Base-by-base conservation (phyloP, 345 rosid species). In the Noccaea bulbosa region DNA sequence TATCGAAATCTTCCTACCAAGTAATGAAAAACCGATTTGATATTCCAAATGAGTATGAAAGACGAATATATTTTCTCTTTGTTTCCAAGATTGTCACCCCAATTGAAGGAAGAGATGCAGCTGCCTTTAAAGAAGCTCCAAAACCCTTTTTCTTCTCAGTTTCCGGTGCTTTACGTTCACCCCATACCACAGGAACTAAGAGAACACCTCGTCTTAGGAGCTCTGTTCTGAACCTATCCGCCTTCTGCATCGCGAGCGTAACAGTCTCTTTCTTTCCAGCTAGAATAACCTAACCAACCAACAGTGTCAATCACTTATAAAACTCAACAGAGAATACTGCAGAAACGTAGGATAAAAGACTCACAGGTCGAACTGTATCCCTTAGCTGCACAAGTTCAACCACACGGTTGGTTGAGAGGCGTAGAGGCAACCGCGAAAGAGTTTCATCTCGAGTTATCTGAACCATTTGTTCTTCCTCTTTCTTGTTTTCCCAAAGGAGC, bases 341-440 rank as follows among this genome's bases (percentile, higher is more conserved):
- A 58, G 32, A 11, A 16, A 17, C 11, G 52, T 54, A 60, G 8
- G 24, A 33, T 30, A 30, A 41, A 44, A 55, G 64, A 86, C 97
- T 87, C 62, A 89, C 97, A 0, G 96, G 99, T 76, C 99, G 83
- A 82, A 81, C 90, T 63, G 96, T 86, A 70, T 91, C 97, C 62
- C 96, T 88, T 14, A 91, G 87, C 81, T 94, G 97, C 71, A 91
- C 96, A 65, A 91, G 97, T 72, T 94, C 96, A 83, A 89, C 93
- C 61, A 94, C 82, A 57, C 96, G 86, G 71, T 88, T 89, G 24
- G 97, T 94, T 30, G 99, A 94, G 43, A 94, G 89, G 72, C 89
- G 87, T 80, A 88, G 77, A 2, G 97, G 99, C 81, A 94, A 82
- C 79, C 99, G 87, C 12, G 97, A 94, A 35, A 94, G 87, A 71